Evolutionary conservation across 805 yeast species (phyloP).

Genomic region (Yarrowia sp.): DNA sequence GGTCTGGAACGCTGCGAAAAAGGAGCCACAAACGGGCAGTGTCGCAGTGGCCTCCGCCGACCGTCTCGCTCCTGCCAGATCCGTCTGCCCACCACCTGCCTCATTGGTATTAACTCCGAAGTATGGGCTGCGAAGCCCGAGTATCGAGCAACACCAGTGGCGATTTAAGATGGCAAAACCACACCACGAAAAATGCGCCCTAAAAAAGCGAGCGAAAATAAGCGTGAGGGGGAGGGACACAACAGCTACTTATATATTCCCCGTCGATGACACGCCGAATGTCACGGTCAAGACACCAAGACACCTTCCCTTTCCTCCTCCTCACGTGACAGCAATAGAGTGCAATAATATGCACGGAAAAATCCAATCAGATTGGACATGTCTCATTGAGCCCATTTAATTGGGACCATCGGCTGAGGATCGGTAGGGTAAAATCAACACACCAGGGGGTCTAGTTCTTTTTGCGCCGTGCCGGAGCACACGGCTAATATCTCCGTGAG

Average conservation of each 20-base stretch:
- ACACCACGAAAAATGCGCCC: slow-evolving; percentile 16
- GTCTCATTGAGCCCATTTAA: slow-evolving; percentile 1
- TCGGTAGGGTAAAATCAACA: background rate
- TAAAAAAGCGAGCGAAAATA: background rate
- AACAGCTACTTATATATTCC: background rate
- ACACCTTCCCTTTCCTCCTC: background rate
- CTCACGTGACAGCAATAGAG: slow-evolving; percentile 20
- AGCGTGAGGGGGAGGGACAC: background rate
- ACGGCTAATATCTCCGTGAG: too few species aligned
- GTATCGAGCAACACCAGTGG: slow-evolving; percentile 15
- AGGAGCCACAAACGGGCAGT: background rate
- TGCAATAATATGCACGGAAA: background rate
- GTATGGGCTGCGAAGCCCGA: background rate
- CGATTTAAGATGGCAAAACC: background rate
- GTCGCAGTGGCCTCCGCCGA: background rate
- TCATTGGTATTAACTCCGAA: slow-evolving; percentile 19
- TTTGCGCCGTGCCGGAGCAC: background rate
- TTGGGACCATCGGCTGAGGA: slow-evolving; percentile 1
- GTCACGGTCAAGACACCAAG: background rate
- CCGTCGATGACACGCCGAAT: too few species aligned
- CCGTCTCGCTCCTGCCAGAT: background rate
- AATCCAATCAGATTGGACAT: background rate
- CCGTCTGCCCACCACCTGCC: slow-evolving; percentile 8
- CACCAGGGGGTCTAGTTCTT: background rate
- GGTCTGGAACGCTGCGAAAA: too few species aligned